phyloP scores from a whole-genome alignment of 148 eudicot genomes.

The Cornus kousa region DNA sequence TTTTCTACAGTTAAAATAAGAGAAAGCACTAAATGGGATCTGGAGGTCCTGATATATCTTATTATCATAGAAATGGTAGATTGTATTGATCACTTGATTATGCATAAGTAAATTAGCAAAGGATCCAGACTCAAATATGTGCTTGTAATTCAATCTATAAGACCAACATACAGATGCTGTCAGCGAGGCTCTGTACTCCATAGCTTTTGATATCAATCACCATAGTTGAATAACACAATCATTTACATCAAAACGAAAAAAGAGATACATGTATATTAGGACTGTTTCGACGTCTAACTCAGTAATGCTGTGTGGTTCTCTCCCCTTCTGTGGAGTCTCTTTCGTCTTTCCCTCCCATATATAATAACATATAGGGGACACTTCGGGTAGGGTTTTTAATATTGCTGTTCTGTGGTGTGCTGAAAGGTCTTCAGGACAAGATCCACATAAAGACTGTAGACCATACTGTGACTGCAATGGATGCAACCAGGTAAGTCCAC shows the following conservation, averaged over 20 bases:
- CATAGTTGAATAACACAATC: background rate
- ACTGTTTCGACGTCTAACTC: background rate
- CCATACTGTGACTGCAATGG: conserved; percentile 55
- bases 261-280: background rate
- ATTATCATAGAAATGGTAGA: too few species aligned
- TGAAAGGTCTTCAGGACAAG: conserved; percentile 25
- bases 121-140: too few species aligned
- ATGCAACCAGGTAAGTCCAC: conserved; percentile 62
- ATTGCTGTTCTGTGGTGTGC: background rate
- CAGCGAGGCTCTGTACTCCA: background rate
- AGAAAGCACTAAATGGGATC: too few species aligned
- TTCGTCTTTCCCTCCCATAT: background rate
- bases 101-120: too few species aligned
- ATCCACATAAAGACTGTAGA: conserved; percentile 64
- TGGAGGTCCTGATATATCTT: too few species aligned
- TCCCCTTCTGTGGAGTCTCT: background rate
- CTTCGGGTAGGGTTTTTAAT: background rate
- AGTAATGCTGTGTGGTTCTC: background rate
- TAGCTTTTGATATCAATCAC: background rate
- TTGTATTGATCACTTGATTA: too few species aligned
- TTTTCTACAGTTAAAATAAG: too few species aligned
- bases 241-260: too few species aligned
- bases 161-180: background rate
- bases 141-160: background rate
- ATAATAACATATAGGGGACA: too few species aligned